phyloP scores from a whole-genome alignment of 2,329 filamentous ascomycete species.

The Trichophyton mentagrophytes region DNA sequence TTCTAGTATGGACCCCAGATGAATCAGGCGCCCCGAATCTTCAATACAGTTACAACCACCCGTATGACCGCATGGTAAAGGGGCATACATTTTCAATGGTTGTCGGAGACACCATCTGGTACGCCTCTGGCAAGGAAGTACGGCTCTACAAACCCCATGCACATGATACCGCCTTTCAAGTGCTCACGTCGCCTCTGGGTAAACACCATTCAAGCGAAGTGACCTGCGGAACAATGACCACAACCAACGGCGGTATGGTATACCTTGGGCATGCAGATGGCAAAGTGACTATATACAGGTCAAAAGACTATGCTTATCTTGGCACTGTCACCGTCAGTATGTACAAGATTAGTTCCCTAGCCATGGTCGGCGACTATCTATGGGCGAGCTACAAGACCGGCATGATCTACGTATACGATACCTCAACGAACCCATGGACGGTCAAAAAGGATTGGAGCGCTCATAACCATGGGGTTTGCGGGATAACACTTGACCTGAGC shows the following conservation, averaged over 20 bases:
- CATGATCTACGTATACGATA: slow-evolving; percentile 87
- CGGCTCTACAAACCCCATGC: slow-evolving; percentile 65
- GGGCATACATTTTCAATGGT: slow-evolving; percentile 82
- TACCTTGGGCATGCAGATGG: slow-evolving; percentile 90
- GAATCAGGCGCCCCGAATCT: slow-evolving; percentile 61
- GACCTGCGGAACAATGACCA: slow-evolving; percentile 66
- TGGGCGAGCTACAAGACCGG: slow-evolving; percentile 95
- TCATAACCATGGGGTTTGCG: slow-evolving; percentile 69
- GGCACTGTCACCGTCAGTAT: slow-evolving; percentile 73
- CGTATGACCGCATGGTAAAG: slow-evolving; percentile 57
- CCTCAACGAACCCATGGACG: slow-evolving; percentile 66
- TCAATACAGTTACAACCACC: slow-evolving; percentile 56
- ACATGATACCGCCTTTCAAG: slow-evolving; percentile 60
- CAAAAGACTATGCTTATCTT: slow-evolving; percentile 62
- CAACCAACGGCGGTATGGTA: slow-evolving; percentile 61
- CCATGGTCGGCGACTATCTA: slow-evolving; percentile 65
- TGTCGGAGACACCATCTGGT: slow-evolving; percentile 74
- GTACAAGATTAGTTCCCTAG: slow-evolving; percentile 86
- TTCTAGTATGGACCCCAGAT: slow-evolving; percentile 79
- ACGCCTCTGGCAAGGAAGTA: slow-evolving; percentile 76
- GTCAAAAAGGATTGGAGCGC: slow-evolving; percentile 92
- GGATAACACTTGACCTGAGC: slow-evolving; percentile 63
- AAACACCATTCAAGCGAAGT: slow-evolving; percentile 71
- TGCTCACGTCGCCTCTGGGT: slow-evolving; percentile 56
- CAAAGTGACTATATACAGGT: slow-evolving; percentile 86